Percentiles rank a stretch among this genome's conserved stretches.
Evolutionary conservation across 768 basidiomycete species (phyloP).

Genomic region (Phlebiopsis flavidoalba): DNA sequence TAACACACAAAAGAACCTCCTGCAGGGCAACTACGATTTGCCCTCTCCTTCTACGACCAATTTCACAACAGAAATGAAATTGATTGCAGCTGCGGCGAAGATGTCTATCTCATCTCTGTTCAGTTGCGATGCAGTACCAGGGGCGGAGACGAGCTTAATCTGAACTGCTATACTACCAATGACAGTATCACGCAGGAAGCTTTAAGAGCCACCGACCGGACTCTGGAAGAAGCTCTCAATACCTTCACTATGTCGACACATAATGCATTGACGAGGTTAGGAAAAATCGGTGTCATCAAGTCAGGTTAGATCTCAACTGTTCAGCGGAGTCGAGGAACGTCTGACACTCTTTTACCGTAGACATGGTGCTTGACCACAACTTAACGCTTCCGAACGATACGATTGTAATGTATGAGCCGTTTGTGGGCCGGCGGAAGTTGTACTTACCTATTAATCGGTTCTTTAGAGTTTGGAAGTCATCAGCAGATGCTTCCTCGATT

Average conservation of each 20-base stretch:
- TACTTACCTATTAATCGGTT: neutral
- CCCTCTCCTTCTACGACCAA: conserved; percentile 50
- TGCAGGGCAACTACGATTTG: conserved; percentile 76
- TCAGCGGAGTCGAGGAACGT: neutral
- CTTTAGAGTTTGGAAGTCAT: conserved; percentile 73
- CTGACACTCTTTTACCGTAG: neutral
- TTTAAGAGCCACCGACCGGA: conserved; percentile 43
- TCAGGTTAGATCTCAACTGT: neutral
- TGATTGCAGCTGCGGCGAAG: conserved; percentile 45
- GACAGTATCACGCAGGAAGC: conserved; percentile 56
- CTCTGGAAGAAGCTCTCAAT: conserved; percentile 60
- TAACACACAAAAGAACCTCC: conserved; percentile 48
- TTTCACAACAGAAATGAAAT: conserved; percentile 48
- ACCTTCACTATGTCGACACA: conserved; percentile 60
- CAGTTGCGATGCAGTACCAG: too few species aligned
- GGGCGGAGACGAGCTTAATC: conserved; percentile 80
- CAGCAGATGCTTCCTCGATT: conserved; percentile 52
- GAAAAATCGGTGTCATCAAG: conserved; percentile 68
- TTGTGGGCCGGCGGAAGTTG: conserved; percentile 13
- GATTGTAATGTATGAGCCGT: conserved; percentile 38
- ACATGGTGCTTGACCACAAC: conserved; percentile 34
- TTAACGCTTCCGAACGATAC: conserved; percentile 34
- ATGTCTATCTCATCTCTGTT: conserved; percentile 56
- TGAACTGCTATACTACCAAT: conserved; percentile 51
- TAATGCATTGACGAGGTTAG: conserved; percentile 41